Evolutionary conservation across 805 yeast species (phyloP).

Genomic region (Jamesozyma hellenica): DNA sequence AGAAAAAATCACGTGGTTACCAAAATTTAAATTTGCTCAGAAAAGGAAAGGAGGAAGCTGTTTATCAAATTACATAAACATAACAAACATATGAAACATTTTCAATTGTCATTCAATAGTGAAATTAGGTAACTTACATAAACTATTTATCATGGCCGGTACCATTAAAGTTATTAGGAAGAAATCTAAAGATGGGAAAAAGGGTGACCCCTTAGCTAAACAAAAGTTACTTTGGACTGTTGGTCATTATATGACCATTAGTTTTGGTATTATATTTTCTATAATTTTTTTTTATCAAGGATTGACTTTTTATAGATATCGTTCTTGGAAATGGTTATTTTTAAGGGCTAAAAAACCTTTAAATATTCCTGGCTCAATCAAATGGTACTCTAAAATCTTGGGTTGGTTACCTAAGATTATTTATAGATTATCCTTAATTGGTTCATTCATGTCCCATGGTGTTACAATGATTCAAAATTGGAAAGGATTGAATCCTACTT

Average conservation of each 20-base stretch:
- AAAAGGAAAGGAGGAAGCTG: too few species aligned
- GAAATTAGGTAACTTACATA: too few species aligned
- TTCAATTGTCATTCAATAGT: too few species aligned
- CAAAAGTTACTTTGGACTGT: conserved; percentile 22
- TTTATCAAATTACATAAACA: too few species aligned
- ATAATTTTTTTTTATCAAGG: conserved; percentile 21
- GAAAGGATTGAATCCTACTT: conserved; percentile 50
- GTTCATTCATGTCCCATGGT: conserved; percentile 43
- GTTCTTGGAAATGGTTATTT: conserved; percentile 29
- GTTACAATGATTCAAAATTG: conserved; percentile 50
- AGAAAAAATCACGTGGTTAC: too few species aligned
- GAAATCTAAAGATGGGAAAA: conserved; percentile 10
- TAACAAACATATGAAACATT: too few species aligned
- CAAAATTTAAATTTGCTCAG: too few species aligned
- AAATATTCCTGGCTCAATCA: conserved; percentile 10
- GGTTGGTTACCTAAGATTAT: conserved; percentile 38
- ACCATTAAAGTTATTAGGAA: conserved; percentile 23
- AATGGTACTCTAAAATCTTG: conserved; percentile 17
- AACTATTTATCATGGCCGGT: conserved; percentile 6
- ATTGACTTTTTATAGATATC: conserved; percentile 22
- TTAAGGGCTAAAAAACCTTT: conserved; percentile 18
- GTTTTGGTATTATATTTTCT: conserved; percentile 20
- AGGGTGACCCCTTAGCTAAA: conserved; percentile 15
- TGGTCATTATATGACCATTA: conserved; percentile 22
- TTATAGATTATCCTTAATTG: conserved; percentile 48